Base-by-base conservation (phyloP, 371 early-diverging fungal genomes). In the Funneliformis caledonium region DNA sequence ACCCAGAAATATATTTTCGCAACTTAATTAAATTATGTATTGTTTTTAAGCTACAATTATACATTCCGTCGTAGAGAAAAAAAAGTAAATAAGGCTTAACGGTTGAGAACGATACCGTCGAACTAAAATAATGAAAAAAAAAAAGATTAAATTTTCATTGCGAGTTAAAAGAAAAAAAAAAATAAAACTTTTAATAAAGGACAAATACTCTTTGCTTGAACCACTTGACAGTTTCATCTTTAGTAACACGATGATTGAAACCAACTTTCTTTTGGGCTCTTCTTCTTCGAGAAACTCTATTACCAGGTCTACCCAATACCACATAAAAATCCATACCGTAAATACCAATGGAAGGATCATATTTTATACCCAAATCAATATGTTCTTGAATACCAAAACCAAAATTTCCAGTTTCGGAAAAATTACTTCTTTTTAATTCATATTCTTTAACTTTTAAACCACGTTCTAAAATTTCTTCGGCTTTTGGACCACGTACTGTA, bases 381-480 rank as follows among this genome's bases (percentile, higher is more conserved):
- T 99, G 99, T 92, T 99, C 99, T 86, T 98, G 95, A 91, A 99
- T 96, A 95, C 99, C 99, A 93, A 99, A 99, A 84, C 99, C 99
- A 86, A 99, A 99, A 95, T 98, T 98, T 82, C 99, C 99, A 82
- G 96, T 99, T 73, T 87, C 93, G 43, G 98, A 97, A 92, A 99
- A 99, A 96, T 99, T 99, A 87, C 91, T 87, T 78, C 90, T 89
- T 86, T 91, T 91, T 73, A 99, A 92, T 91, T 99, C 99, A 93
- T 97, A 99, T 91, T 99, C 99, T 95, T 98, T 99, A 85, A 99
- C 99, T 95, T 98, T 99, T 82, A 99, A 90, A 82, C 99, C 99
- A 86, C 98, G 97, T 91, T 99, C 98, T 65, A 99, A 92, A 87
- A 99, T 97, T 89, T 99, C 98, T 89, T 96, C 93, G 59, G 87